phyloP scores from a whole-genome alignment of 2,329 filamentous ascomycete species.

The Ophiostoma australiae region DNA sequence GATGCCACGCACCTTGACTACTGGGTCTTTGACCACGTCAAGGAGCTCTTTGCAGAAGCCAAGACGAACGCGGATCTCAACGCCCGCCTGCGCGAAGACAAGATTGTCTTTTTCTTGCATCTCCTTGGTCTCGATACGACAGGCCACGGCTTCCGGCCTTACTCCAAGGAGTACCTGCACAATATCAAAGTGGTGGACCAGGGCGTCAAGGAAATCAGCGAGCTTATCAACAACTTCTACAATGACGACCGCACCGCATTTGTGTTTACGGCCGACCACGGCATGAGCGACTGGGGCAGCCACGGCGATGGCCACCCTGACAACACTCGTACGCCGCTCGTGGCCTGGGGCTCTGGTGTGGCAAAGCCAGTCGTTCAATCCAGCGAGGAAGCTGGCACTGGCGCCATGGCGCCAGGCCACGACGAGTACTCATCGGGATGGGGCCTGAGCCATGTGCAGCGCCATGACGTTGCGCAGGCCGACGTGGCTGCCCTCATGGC shows the following conservation, averaged over 20 bases:
- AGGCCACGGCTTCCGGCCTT: slow-evolving; percentile 80
- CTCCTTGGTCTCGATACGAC: slow-evolving; percentile 86
- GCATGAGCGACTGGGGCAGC: slow-evolving; percentile 99
- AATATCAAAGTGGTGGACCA: slow-evolving; percentile 94
- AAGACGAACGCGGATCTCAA: slow-evolving; percentile 71
- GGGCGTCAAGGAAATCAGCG: slow-evolving; percentile 77
- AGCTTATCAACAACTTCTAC: slow-evolving; percentile 82
- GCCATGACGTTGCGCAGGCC: slow-evolving; percentile 89
- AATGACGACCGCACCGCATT: slow-evolving; percentile 80
- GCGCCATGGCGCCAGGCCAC: slow-evolving; percentile 65
- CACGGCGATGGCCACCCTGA: slow-evolving; percentile 97
- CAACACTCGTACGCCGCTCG: slow-evolving; percentile 89
- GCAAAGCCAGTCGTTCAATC: slow-evolving; percentile 62
- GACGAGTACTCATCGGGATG: slow-evolving; percentile 90
- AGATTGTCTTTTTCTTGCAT: slow-evolving; percentile 91
- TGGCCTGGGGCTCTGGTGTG: slow-evolving; percentile 89
- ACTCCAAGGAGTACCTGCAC: slow-evolving; percentile 89
- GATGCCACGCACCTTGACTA: slow-evolving; percentile 76
- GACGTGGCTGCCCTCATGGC: slow-evolving; percentile 95
- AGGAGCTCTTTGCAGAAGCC: slow-evolving; percentile 76
- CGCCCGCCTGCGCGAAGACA: slow-evolving; percentile 69
- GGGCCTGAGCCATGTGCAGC: slow-evolving; percentile 70
- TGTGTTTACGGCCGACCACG: slow-evolving; percentile 95
- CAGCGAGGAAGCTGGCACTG: slow-evolving; percentile 31
- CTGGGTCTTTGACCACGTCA: slow-evolving; percentile 96